Evolutionary conservation across 257 asterid species (phyloP), one percentile per base, ranked within the genome.

Genomic region (Primulina tabacum): DNA sequence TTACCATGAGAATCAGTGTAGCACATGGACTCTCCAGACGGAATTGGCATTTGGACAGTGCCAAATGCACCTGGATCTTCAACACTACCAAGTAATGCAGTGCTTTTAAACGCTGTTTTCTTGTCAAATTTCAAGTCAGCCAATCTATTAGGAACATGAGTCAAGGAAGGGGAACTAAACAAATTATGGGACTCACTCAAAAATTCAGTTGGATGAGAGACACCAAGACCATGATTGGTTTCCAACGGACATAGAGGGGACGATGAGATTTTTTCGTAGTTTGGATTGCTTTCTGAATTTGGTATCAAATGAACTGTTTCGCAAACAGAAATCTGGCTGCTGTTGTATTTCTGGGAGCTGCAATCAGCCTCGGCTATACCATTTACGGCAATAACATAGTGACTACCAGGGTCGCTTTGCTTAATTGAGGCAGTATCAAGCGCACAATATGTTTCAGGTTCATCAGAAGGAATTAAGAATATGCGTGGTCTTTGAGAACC

Each of bases 401-500:
- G 86, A 74, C 81, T 81, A 75, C 76, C 85, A 9, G 85, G 80
- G 65, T 80, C 79, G 24, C 77, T 68, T 71, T 65, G 82, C 73
- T 80, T 89, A 60, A 75, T 64, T 55, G 73, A 34, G 73, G 73
- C 79, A 32, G 78, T 65, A 67, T 81, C 85, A 21, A 69, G 26
- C 53, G 79, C 32, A 70, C 40, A 72, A 7, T 82, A 71, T 71
- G 74, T 77, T 65, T 84, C 92, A 33, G 85, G 78, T 71, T 86
- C 92, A 71, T 64, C 63, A 66, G 74, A 73, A 38, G 95, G 89
- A 80, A 88, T 75, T 82, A 88, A 77, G 71, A 88, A 86, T 26
- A 88, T 81, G 33, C 95, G 87, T n/a, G 84, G 88, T 43, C 95
- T 78, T 78, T 84, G 95, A 69, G 88, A 81, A 68, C 81, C 88